phyloP scores from a whole-genome alignment of 1,284 basidiomycete genomes.

The Blastosporella zonata region DNA sequence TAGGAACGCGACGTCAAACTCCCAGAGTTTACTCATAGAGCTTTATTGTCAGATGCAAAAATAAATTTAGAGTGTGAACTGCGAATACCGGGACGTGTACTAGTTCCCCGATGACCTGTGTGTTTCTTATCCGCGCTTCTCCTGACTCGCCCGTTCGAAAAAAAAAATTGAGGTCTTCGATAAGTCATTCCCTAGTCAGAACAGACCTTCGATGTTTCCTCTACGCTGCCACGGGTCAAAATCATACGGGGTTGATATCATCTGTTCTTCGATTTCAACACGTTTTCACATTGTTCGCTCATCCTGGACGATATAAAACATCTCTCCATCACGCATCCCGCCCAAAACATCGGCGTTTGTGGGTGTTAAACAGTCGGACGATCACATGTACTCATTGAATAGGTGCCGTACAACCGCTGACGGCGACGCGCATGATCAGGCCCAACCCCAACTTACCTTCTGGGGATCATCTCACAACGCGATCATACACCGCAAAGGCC shows the following conservation, averaged over 20 bases:
- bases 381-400: not conserved
- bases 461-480: not conserved
- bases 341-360: slow-evolving; percentile 8
- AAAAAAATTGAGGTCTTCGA: not conserved
- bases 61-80: too few species aligned
- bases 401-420: not conserved
- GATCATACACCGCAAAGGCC: not conserved
- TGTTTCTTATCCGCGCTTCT: not conserved
- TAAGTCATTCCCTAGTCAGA: too few species aligned
- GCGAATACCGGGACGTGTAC: too few species aligned
- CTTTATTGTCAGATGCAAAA: too few species aligned
- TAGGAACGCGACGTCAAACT: too few species aligned
- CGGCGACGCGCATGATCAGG: not conserved
- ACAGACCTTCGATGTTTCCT: too few species aligned
- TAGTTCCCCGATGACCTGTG: too few species aligned
- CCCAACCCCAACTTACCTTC: not conserved
- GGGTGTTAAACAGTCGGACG: slow-evolving; percentile 5
- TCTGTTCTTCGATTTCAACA: slow-evolving; percentile 7
- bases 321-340: slow-evolving; percentile 1
- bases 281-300: slow-evolving; percentile 24
- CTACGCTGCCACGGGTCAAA: too few species aligned
- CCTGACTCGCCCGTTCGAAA: not conserved
- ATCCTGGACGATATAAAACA: slow-evolving; percentile 13
- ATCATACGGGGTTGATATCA: slow-evolving; percentile 6
- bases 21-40: too few species aligned